phyloP scores from a whole-genome alignment of 805 yeast genomes.

The Monosporozyma aerobia region DNA sequence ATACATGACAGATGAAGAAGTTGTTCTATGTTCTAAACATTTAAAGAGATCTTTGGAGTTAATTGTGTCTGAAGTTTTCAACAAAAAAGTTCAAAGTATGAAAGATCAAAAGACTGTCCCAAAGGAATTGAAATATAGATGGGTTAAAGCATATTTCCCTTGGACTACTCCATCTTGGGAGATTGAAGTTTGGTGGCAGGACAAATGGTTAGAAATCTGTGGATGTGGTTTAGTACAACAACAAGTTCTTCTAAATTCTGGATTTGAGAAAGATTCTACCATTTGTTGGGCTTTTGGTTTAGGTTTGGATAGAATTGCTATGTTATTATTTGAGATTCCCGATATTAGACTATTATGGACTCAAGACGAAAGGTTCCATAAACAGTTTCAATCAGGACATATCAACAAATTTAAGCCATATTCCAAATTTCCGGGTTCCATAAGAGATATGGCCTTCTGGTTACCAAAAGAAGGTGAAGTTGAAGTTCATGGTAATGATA shows the following conservation, averaged over 20 bases:
- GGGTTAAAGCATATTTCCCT: constrained; percentile 95
- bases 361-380: constrained; percentile 60
- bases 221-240: constrained; percentile 90
- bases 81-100: constrained; percentile 28
- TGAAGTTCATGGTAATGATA: constrained; percentile 70
- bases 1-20: constrained; percentile 62
- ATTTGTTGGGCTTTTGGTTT: constrained; percentile 98
- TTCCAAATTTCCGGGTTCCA: constrained; percentile 82
- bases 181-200: constrained; percentile 97
- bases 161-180: constrained; percentile 99
- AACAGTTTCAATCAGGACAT: constrained; percentile 57
- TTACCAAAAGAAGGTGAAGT: constrained; percentile 36
- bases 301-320: constrained; percentile 91
- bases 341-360: constrained; percentile 95
- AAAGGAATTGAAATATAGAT: constrained; percentile 68
- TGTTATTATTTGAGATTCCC: constrained; percentile 90
- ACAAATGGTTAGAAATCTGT: constrained; percentile 94
- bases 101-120: constrained; percentile 38
- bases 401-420: constrained; percentile 76
- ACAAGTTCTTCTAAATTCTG: constrained; percentile 66
- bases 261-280: constrained; percentile 42
- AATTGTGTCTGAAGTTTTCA: constrained; percentile 73
- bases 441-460: constrained; percentile 91
- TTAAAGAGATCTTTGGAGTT: constrained; percentile 80
- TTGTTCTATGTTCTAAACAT: constrained; percentile 61